Base-by-base conservation (phyloP, 1,284 basidiomycete genomes). In the Microbotryum violaceum region DNA sequence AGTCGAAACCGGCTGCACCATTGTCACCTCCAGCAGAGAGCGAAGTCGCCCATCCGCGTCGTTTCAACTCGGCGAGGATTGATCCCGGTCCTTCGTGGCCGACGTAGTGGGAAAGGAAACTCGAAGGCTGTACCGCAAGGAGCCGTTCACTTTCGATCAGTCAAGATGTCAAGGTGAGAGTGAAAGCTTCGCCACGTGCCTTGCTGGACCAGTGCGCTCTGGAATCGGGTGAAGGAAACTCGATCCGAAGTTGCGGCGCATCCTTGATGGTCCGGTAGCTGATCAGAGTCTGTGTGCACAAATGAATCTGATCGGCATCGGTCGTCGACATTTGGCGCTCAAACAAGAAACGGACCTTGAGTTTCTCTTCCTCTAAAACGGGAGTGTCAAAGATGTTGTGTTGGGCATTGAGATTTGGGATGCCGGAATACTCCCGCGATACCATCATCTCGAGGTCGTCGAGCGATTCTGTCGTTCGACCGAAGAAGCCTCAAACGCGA, bases 21-120 rank as follows among this genome's bases (percentile, higher is more conserved):
- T 82, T 81, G 64, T 86, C 85, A 7, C 83, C 80, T 6, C 88
- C 89, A 47, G 85, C 81, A 58, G 82, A 84, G 48, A 98, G 78
- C 27, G 80, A 80, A 55, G 87, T 91, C 48, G 88, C 83, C 91
- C 93, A 97, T 6, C 92, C 91, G 72, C 88, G 87, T 68, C 82
- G 80, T 78, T 97, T 98, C 65, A 99, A 80, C 74, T 93, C 91
- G 2, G 91, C 91, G 69, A 92, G 82, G 46, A 65, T 61, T 3
- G 60, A 97, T 2, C 94, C 94, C 27, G 88, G 85, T 3, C 94
- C 94, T 77, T 98, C 96, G 74, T 98, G 92, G 0, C 94, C 94
- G 46, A 94, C 76, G 72, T 93, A 87, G 75, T 96, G 90, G 4
- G 85, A 81, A 23, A 97, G 72, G 74, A 91, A 88, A 66, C 83